Conservation (phyloP, 1,139 yeast genomes). For the Kluyveromyces marxianus region DNA sequence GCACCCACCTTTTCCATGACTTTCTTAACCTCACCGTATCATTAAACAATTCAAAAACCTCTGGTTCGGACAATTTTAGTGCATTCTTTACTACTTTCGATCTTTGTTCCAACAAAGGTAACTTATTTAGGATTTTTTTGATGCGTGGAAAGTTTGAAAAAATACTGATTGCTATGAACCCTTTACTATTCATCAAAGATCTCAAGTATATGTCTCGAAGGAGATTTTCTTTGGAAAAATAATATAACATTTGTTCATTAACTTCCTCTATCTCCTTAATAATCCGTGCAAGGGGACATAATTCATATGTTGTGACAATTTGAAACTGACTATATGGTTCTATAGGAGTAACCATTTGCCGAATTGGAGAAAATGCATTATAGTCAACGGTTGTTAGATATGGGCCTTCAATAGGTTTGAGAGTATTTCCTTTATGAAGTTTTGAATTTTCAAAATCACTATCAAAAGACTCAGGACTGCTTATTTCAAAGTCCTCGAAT, state of each 20-base stretch:
- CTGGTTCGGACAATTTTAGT: constrained; percentile 5
- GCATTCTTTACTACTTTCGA: constrained; percentile 5
- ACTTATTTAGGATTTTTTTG: constrained; percentile 1
- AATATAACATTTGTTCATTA: constrained; percentile 5
- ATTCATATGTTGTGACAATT: constrained; percentile 6
- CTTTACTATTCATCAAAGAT: constrained; percentile 4
- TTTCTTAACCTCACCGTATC: constrained; percentile 4
- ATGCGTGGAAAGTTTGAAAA: constrained; percentile 5
- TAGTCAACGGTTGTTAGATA: constrained; percentile 1
- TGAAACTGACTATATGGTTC: constrained; percentile 3
- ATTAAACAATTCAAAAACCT: constrained; percentile 3
- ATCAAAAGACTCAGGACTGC: too few relatives aligned
- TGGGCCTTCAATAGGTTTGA: background rate
- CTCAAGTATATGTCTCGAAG: constrained; percentile 5
- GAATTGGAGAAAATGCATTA: background rate
- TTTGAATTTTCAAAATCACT: too few relatives aligned
- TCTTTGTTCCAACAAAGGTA: constrained; percentile 1
- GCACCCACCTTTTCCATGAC: constrained; percentile 6
- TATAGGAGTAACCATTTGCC: background rate
- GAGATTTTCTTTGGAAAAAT: constrained; percentile 6
- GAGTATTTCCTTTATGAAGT: background rate
- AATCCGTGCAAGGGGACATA: constrained; percentile 6
- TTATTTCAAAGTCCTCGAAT: too few relatives aligned
- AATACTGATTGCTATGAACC: constrained; percentile 1
- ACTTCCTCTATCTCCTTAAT: constrained; percentile 6